Evolutionary conservation across 768 basidiomycete species (phyloP).

Genomic region (Mycena amicta): DNA sequence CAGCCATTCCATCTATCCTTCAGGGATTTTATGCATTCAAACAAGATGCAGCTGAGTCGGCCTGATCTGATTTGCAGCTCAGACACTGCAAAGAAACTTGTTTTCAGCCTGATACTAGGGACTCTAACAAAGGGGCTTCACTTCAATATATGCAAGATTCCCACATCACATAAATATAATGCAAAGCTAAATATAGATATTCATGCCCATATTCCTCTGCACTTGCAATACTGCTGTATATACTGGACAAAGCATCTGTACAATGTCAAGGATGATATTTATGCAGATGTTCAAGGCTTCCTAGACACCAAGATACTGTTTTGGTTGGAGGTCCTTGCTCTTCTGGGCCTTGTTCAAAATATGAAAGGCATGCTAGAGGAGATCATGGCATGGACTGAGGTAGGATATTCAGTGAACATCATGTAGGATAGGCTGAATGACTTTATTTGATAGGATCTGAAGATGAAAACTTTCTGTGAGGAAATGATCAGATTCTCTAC

Average conservation of each 20-base stretch:
- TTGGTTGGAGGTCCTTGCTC: not conserved
- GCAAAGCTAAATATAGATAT: not conserved
- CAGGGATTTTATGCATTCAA: not conserved
- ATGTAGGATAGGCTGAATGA: no score
- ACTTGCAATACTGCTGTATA: not conserved
- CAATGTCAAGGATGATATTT: not conserved
- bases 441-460: no score
- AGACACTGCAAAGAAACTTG: not conserved
- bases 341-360: no score
- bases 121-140: not conserved
- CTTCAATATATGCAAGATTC: not conserved
- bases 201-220: not conserved
- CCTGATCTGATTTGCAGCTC: not conserved
- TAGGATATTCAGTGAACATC: no score
- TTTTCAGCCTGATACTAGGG: not conserved
- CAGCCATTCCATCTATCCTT: not conserved
- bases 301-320: not conserved
- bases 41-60: not conserved
- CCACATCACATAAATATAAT: not conserved
- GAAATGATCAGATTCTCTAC: no score
- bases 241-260: not conserved
- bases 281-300: not conserved
- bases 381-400: no score
- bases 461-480: no score
- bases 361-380: no score